These are phyloP conservation scores for Solanum medicagineum DNA, from an alignment of 257 asterid species.

Conservation along the genomic window DNA sequence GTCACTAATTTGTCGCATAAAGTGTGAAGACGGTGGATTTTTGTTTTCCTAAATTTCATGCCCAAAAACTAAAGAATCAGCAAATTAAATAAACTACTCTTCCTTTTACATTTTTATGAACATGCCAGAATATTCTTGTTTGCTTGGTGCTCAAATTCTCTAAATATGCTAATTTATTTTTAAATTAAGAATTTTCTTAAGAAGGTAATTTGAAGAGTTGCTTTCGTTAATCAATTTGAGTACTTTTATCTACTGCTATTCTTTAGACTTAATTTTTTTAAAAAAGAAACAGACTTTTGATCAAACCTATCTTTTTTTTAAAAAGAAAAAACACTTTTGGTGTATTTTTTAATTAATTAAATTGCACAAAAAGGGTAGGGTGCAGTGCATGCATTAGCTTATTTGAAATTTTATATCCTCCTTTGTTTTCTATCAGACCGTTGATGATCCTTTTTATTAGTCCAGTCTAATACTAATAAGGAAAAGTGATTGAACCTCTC, in stretches of 20 bases:
- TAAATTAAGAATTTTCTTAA: too few species aligned
- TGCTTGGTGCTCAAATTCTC: neutral
- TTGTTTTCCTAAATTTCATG: neutral
- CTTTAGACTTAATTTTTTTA: neutral
- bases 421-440: neutral
- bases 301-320: neutral
- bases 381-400: neutral
- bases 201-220: neutral
- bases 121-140: neutral
- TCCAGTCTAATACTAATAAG: neutral
- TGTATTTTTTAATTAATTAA: neutral
- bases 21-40: neutral
- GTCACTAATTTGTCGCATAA: neutral
- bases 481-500: neutral
- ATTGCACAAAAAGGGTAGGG: neutral
- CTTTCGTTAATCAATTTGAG: neutral
- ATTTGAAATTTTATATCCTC: neutral
- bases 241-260: neutral
- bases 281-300: neutral
- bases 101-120: neutral
- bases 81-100: neutral
- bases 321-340: neutral
- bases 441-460: neutral
- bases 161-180: neutral
- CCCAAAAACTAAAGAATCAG: neutral